Base-by-base conservation (phyloP, 148 eudicot genomes). In the Linanthus parryae region DNA sequence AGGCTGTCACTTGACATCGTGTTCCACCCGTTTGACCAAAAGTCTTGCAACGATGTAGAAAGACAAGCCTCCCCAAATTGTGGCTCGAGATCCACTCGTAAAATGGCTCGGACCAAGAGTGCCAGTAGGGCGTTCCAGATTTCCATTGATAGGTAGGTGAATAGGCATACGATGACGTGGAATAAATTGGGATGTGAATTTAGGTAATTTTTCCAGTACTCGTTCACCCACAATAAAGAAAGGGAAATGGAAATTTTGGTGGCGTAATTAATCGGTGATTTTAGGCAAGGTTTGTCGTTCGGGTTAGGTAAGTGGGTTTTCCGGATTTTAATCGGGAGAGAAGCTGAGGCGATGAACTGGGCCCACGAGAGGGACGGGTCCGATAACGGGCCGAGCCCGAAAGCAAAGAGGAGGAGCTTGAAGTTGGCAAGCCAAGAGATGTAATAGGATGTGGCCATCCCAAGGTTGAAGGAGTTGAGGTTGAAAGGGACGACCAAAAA, bases 61-160 rank as follows among this genome's bases (percentile, higher is more conserved):
- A 77, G 44, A 20, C 61, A 68, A 8, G 83, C 81, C 16, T 77
- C 78, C 48, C 77, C 23, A 17, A 74, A 81, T 58, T 59, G 78
- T 21, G 76, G 76, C 27, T 37, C 50, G 23, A 70, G 44, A 39
- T 75, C 69, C 8, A 46, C 27, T 16, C 51, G 63, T 5, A 44
- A 15, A 13, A 60, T 14, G 39, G 58, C 35, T 19, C 54, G 56
- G 45, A 52, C 66, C 12, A 61, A 3, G 1, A 38, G 40, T 17
- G 12, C 60, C 30, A 8, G n/a, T 12, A 46, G 1, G 2, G 59
- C 74, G 5, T 72, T 21, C 0, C 48, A 8, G 5, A 68, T 8
- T 14, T 76, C 82, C 8, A 76, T 23, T 28, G 57, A 29, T 0
- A 72, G 18, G 55, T 64, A 72, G 15, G 62, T 18, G 13, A 62